Base-by-base conservation (phyloP, 1,284 basidiomycete genomes). In the Ceratobasidium sp. region DNA sequence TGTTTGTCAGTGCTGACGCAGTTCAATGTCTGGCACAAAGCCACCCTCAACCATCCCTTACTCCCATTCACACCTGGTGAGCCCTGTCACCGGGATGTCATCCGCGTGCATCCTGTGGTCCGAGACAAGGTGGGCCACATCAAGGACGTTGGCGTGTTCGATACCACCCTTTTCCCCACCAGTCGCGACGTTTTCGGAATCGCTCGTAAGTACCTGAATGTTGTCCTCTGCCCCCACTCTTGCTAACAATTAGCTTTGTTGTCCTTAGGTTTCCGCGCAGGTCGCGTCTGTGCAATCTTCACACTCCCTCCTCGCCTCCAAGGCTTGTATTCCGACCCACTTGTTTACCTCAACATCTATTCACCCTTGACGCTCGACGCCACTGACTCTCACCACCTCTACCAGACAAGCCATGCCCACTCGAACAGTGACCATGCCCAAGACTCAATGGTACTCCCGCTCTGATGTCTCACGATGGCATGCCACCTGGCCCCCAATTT, bases 1-100 rank as follows among this genome's bases (percentile, higher is more conserved):
- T n/a, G n/a, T n/a, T n/a, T n/a, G n/a, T n/a, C n/a, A n/a, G n/a
- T n/a, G n/a, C n/a, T n/a, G n/a, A n/a, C n/a, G n/a, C 41, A 13
- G 19, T 64, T 64, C 22, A 8, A 43, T 16, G 39, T 64, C 62
- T 64, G 62, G 62, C 62, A 64, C 22, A 46, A 48, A 27, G 62
- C 43, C 29, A 27, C 22, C 4, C 62, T 64, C 41, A 0, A 31
- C 37, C 62, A 64, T 43, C 41, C 39, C 11, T 43, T 13, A 14
- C 41, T 64, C 13, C 62, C 41, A 27, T 48, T 48, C 13, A n/a
- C 62, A 8, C 62, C 22, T 8, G 48, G 27, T 29, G 41, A 27
- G 14, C 62, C 43, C 3, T 29, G 31, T 14, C 62, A 46, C 22
- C 62, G 62, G 22, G 62, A 64, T 64, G 62, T 64, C 16, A 29